Conservation (phyloP, 768 basidiomycete species). For the Leccinum sublutescens region DNA sequence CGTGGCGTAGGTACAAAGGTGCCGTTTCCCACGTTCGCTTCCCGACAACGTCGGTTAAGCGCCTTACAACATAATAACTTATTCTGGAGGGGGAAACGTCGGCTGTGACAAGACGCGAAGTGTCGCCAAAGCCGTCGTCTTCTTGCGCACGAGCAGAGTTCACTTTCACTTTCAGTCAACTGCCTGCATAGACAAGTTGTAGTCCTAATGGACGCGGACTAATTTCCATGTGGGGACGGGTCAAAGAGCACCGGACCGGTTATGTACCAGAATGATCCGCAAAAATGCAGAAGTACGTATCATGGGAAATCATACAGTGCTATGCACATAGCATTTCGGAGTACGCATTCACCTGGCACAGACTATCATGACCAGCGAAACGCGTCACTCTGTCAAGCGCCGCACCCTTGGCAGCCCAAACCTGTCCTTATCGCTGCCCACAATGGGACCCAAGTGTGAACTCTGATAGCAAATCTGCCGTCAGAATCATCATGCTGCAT, state of each 20-base stretch:
- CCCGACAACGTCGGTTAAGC: constrained; percentile 18
- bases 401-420: background rate
- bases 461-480: background rate
- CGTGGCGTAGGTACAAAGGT: constrained; percentile 15
- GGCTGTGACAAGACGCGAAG: constrained; percentile 8
- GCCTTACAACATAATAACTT: constrained; percentile 4
- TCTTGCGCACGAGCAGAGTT: background rate
- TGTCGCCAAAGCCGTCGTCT: constrained; percentile 1
- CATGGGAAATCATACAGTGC: background rate
- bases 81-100: background rate
- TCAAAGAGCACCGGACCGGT: background rate
- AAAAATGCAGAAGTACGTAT: background rate
- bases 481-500: background rate
- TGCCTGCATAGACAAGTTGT: background rate
- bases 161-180: constrained; percentile 3
- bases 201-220: background rate
- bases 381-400: background rate
- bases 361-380: background rate
- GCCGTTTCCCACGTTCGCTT: constrained; percentile 24
- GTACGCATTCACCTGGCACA: background rate
- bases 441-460: background rate
- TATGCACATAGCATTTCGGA: background rate
- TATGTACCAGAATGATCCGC: background rate
- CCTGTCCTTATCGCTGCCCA: background rate
- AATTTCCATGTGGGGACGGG: background rate